These are phyloP conservation scores for Telopea speciosissima DNA, from an alignment of 177 flowering plant species.

Conservation along the genomic window DNA sequence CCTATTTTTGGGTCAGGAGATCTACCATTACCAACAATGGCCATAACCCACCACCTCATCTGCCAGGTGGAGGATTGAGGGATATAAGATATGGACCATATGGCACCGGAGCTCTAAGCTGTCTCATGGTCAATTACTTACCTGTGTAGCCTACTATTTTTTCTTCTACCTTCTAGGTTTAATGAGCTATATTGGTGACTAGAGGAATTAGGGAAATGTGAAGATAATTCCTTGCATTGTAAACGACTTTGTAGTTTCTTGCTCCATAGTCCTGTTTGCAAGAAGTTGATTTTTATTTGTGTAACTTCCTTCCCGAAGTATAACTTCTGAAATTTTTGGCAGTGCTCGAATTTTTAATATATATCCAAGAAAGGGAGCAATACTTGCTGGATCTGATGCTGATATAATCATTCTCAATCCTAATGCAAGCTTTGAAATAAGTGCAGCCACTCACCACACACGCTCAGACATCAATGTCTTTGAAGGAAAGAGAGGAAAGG, in stretches of 20 bases:
- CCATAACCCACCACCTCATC: neutral
- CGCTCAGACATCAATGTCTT: constrained; percentile 78
- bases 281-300: neutral
- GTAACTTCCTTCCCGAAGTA: neutral
- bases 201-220: neutral
- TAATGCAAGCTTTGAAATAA: constrained; percentile 65
- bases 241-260: neutral
- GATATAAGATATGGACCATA: neutral
- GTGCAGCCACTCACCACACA: constrained; percentile 67
- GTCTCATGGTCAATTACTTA: neutral
- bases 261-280: neutral
- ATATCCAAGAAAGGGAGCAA: constrained; percentile 94
- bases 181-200: too few relatives aligned
- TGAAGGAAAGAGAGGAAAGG: constrained; percentile 81
- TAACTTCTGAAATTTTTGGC: constrained; percentile 8
- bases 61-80: neutral
- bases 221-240: neutral
- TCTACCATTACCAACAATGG: neutral
- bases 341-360: constrained; percentile 92
- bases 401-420: constrained; percentile 89
- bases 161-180: too few relatives aligned
- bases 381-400: constrained; percentile 91
- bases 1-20: neutral
- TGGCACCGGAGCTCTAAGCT: neutral
- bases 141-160: neutral